These are phyloP conservation scores for Starmera stellimalicola DNA, from an alignment of 1,139 yeast species.

Conservation along the genomic window DNA sequence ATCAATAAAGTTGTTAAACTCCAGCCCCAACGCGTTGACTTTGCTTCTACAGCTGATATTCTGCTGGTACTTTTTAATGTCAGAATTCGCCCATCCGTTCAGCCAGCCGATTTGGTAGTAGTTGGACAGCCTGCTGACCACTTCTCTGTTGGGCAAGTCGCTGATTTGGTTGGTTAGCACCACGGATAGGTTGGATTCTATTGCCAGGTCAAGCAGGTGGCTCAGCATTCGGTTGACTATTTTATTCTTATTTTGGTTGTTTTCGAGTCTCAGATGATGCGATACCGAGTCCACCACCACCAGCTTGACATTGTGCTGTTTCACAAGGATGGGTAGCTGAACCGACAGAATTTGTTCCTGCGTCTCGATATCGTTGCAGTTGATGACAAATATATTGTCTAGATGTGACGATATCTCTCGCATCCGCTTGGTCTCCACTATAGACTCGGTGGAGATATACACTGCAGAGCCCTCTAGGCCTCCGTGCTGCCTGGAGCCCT, in stretches of 20 bases:
- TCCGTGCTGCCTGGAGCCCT: slow-evolving; percentile 33
- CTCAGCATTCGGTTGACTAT: slow-evolving; percentile 38
- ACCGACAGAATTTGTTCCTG: slow-evolving; percentile 68
- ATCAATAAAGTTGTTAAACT: slow-evolving; percentile 32
- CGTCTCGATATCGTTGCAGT: slow-evolving; percentile 59
- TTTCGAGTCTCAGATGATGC: slow-evolving; percentile 68
- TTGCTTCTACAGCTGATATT: slow-evolving; percentile 12
- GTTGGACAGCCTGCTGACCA: slow-evolving; percentile 29
- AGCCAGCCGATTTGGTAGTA: slow-evolving; percentile 68
- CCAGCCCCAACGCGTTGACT: slow-evolving; percentile 33
- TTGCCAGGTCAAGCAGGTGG: slow-evolving; percentile 43
- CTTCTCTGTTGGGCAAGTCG: slow-evolving; percentile 35
- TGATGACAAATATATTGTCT: slow-evolving; percentile 46
- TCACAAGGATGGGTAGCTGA: slow-evolving; percentile 54
- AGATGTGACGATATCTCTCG: slow-evolving; percentile 2
- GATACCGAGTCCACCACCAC: slow-evolving; percentile 79
- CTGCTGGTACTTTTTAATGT: slow-evolving; percentile 15
- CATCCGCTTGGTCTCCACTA: slow-evolving; percentile 42
- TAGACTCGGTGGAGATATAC: slow-evolving; percentile 72
- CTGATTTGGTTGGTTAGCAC: slow-evolving; percentile 78
- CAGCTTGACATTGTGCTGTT: slow-evolving; percentile 36
- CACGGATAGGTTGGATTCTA: slow-evolving; percentile 43
- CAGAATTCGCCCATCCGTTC: slow-evolving; percentile 61
- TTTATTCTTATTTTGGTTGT: slow-evolving; percentile 25
- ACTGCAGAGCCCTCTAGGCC: slow-evolving; percentile 37